Evolutionary conservation across 176 grass and related monocot genomes (phyloP).

Genomic region (Elymus sibiricus): DNA sequence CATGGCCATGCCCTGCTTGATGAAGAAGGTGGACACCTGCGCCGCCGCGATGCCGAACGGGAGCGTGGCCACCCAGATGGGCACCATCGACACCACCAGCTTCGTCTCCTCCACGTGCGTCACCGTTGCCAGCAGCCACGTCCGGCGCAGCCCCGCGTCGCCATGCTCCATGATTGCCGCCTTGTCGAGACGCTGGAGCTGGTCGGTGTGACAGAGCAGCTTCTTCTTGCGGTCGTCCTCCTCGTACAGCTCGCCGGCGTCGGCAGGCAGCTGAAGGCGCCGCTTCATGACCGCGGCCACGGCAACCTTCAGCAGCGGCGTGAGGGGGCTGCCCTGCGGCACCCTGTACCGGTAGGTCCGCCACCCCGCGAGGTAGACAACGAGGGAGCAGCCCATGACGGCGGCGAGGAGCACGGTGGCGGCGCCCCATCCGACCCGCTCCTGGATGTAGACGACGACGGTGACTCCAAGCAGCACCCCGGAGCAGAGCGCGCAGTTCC

Average conservation of each 20-base stretch:
- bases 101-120: conserved; percentile 97
- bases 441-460: conserved; percentile 52
- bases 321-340: conserved; percentile 53
- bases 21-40: conserved; percentile 78
- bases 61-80: conserved; percentile 73
- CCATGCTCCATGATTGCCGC: conserved; percentile 65
- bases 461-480: conserved; percentile 69
- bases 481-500: conserved; percentile 69
- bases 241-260: conserved; percentile 54
- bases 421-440: conserved; percentile 52
- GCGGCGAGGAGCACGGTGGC: conserved; percentile 49
- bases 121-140: conserved; percentile 68
- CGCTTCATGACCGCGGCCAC: conserved; percentile 60
- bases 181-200: conserved; percentile 70
- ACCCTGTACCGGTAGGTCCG: conserved; percentile 54
- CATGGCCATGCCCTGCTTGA: conserved; percentile 82
- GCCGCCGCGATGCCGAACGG: conserved; percentile 56
- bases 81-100: conserved; percentile 61
- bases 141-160: conserved; percentile 5
- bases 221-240: conserved; percentile 36
- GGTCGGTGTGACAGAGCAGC: conserved; percentile 56
- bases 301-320: conserved; percentile 52
- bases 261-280: conserved; percentile 33
- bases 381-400: conserved; percentile 50
- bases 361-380: conserved; percentile 53